phyloP scores from a whole-genome alignment of 345 rosid species.

The Arabis alpina region DNA sequence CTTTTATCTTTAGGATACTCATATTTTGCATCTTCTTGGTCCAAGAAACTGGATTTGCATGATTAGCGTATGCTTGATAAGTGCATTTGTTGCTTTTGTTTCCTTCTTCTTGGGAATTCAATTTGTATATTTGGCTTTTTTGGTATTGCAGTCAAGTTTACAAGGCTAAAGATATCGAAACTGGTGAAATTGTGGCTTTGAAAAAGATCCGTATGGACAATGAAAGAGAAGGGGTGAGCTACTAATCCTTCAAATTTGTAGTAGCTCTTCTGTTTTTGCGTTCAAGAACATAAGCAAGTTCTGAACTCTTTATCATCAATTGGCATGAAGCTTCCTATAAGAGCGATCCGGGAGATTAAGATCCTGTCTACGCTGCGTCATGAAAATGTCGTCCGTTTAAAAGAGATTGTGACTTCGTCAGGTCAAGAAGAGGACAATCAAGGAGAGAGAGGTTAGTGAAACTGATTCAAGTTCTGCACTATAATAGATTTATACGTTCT shows the following conservation, averaged over 20 bases:
- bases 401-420: conserved; percentile 60
- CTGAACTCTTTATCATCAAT: background rate
- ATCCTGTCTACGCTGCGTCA: conserved; percentile 59
- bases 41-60: background rate
- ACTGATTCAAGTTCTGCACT: background rate
- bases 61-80: background rate
- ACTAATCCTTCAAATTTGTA: background rate
- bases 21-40: no score
- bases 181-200: conserved; percentile 94
- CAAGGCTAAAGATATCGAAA: conserved; percentile 90
- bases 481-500: background rate
- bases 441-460: conserved; percentile 63
- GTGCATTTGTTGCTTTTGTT: background rate
- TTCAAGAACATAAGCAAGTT: background rate
- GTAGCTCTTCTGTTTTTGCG: no score
- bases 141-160: conserved; percentile 83
- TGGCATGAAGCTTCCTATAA: conserved; percentile 54
- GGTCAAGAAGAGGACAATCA: conserved; percentile 86
- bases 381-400: conserved; percentile 54
- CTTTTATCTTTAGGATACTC: no score
- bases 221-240: conserved; percentile 92
- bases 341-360: conserved; percentile 60
- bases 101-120: background rate
- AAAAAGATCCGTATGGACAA: conserved; percentile 97
- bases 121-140: conserved; percentile 22